Evolutionary conservation across 768 basidiomycete species (phyloP).

Genomic region (Mycena kentingensis): DNA sequence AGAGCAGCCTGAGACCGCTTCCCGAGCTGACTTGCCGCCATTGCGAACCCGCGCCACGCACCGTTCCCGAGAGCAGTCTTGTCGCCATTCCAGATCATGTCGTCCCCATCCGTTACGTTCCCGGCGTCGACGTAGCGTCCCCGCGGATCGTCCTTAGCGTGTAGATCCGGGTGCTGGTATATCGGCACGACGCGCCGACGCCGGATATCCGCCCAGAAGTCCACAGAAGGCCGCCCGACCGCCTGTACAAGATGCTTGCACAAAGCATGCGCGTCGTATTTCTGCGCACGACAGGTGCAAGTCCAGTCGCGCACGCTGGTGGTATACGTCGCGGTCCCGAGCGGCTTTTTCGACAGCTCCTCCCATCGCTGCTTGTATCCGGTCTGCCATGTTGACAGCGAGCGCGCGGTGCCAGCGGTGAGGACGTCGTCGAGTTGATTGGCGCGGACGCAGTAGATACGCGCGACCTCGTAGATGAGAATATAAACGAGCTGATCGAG

Average conservation of each 20-base stretch:
- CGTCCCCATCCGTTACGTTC: conserved; percentile 17
- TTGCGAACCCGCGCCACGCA: neutral
- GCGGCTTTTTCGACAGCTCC: conserved; percentile 1
- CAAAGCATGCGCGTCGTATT: conserved; percentile 30
- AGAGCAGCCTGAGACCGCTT: neutral
- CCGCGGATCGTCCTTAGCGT: conserved; percentile 1
- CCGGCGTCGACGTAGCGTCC: conserved; percentile 6
- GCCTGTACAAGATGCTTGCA: conserved; percentile 39
- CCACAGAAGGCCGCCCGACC: conserved; percentile 12
- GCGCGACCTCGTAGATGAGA: conserved; percentile 29
- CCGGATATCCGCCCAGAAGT: conserved; percentile 24
- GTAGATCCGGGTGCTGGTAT: conserved; percentile 23
- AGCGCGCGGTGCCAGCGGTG: conserved; percentile 25
- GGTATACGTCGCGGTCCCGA: conserved; percentile 21
- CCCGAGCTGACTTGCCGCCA: neutral
- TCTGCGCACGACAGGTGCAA: conserved; percentile 34
- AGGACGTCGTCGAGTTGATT: conserved; percentile 19
- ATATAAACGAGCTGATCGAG: conserved; percentile 36
- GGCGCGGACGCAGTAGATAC: conserved; percentile 20
- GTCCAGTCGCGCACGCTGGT: conserved; percentile 27
- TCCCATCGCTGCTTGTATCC: conserved; percentile 31
- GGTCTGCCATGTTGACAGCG: conserved; percentile 27
- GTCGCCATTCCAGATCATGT: neutral
- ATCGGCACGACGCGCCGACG: conserved; percentile 26
- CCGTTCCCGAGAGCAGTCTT: neutral